These are phyloP conservation scores for Moniliophthora roreri DNA, from an alignment of 1,284 basidiomycete species.

Conservation along the genomic window DNA sequence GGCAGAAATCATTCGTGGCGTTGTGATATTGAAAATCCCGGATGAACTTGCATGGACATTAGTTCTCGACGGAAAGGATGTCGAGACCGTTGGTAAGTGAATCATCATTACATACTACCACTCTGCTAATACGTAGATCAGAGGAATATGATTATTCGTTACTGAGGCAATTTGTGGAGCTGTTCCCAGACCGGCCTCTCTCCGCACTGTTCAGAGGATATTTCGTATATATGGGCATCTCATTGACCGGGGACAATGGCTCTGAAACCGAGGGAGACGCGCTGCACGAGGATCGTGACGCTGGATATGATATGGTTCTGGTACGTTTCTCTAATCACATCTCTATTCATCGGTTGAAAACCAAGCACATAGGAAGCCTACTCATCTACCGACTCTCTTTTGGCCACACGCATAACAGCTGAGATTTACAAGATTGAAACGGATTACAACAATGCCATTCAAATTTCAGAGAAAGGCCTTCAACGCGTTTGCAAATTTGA, in stretches of 20 bases:
- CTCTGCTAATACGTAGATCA: slow-evolving; percentile 26
- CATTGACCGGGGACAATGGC: slow-evolving; percentile 36
- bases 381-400: slow-evolving; percentile 55
- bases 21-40: slow-evolving; percentile 71
- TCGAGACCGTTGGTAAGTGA: slow-evolving; percentile 62
- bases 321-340: slow-evolving; percentile 29
- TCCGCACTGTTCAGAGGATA: slow-evolving; percentile 68
- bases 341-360: slow-evolving; percentile 7
- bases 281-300: slow-evolving; percentile 31
- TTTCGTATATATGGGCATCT: slow-evolving; percentile 60
- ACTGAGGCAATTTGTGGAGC: slow-evolving; percentile 62
- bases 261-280: slow-evolving; percentile 38
- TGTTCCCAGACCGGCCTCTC: slow-evolving; percentile 68
- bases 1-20: slow-evolving; percentile 68
- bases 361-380: slow-evolving; percentile 54
- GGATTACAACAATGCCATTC: slow-evolving; percentile 79
- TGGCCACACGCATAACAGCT: slow-evolving; percentile 72
- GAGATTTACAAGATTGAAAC: slow-evolving; percentile 74
- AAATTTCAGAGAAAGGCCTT: slow-evolving; percentile 70
- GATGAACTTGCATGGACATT: slow-evolving; percentile 82
- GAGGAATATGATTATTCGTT: slow-evolving; percentile 64
- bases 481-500: slow-evolving; percentile 59
- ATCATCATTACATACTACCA: slow-evolving; percentile 4
- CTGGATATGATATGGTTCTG: slow-evolving; percentile 47
- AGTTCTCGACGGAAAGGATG: slow-evolving; percentile 77